Percentiles rank a stretch among this genome's conserved stretches.
Conservation (phyloP, 306 rosid species). For the Castanea crenata region DNA sequence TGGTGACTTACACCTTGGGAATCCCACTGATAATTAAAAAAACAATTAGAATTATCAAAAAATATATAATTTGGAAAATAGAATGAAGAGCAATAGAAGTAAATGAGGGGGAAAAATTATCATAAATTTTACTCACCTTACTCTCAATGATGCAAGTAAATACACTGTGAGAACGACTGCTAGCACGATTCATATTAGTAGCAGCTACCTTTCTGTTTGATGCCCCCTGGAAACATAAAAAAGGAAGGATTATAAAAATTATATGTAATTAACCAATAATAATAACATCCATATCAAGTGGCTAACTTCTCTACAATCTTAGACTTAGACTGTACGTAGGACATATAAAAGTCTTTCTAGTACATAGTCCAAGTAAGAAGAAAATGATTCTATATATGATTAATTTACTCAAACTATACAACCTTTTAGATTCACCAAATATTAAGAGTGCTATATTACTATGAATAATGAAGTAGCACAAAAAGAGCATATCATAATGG, state of each 20-base stretch:
- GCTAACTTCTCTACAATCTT: background rate
- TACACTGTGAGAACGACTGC: constrained; percentile 98
- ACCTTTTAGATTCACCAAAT: background rate
- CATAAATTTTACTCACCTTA: constrained; percentile 49
- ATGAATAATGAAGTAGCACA: background rate
- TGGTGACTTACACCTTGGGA: constrained; percentile 93
- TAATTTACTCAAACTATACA: background rate
- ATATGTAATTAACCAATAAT: background rate
- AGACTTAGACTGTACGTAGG: too few relatives aligned
- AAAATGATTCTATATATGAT: background rate
- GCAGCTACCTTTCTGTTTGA: constrained; percentile 96
- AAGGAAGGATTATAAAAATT: background rate
- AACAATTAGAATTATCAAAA: background rate
- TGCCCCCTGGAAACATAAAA: constrained; percentile 61
- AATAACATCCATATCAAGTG: background rate
- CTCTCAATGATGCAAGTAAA: constrained; percentile 96
- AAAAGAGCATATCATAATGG: constrained; percentile 8
- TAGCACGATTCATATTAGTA: constrained; percentile 95
- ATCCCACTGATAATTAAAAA: constrained; percentile 74
- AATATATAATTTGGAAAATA: constrained; percentile 20
- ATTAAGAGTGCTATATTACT: background rate
- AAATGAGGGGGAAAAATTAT: background rate
- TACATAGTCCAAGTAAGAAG: background rate
- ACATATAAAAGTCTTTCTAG: background rate
- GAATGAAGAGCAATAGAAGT: background rate